Conservation (phyloP, 305 asterid species). For the Fraxinus sp. region DNA sequence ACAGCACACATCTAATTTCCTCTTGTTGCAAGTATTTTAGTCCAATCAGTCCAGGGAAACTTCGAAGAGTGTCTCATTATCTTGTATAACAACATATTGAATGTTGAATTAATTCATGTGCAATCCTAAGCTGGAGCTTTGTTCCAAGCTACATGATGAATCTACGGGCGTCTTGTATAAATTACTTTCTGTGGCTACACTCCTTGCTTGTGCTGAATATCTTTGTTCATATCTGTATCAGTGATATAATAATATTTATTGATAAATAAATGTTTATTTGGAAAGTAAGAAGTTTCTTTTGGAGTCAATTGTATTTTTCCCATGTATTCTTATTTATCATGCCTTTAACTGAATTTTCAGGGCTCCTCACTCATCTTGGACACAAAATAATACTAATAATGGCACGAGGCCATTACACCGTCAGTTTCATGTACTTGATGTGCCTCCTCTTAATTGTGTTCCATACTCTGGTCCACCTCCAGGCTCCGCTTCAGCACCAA, state of each 20-base stretch:
- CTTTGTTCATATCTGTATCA: background rate
- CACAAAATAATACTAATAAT: constrained; percentile 17
- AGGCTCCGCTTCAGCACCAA: constrained; percentile 5
- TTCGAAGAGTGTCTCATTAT: background rate
- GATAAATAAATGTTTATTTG: background rate
- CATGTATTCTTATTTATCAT: constrained; percentile 1
- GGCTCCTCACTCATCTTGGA: constrained; percentile 14
- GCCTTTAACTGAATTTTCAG: background rate
- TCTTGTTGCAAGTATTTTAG: background rate
- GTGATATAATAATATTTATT: background rate
- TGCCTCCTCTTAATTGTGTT: constrained; percentile 30
- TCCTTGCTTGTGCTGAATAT: background rate
- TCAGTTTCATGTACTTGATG: constrained; percentile 25
- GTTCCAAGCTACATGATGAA: background rate
- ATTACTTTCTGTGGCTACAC: background rate
- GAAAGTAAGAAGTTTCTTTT: background rate
- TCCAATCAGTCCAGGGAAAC: background rate
- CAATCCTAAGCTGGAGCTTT: background rate
- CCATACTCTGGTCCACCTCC: constrained; percentile 21
- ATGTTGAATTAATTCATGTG: background rate
- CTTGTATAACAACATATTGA: background rate
- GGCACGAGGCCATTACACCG: constrained; percentile 23
- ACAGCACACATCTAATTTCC: background rate
- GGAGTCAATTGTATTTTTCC: background rate
- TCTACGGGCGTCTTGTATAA: background rate